A percentile compares a stretch with the other conserved stretches of the same genome.
These are phyloP conservation scores for Thamnidium elegans DNA, from an alignment of 192 early-diverging fungal species.

Conservation along the genomic window DNA sequence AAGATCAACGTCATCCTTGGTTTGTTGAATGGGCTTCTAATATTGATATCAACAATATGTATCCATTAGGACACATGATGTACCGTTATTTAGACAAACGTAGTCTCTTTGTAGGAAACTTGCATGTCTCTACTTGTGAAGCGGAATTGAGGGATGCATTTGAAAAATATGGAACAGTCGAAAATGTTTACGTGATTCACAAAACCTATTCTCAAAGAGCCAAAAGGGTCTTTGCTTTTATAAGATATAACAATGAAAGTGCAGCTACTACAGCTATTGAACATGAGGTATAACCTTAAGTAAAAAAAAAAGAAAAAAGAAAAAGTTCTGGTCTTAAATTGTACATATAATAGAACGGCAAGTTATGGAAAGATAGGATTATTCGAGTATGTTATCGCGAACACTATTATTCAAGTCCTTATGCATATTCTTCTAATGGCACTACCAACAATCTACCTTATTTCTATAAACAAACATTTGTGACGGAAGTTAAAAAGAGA, in stretches of 20 bases:
- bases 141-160: slow-evolving; percentile 51
- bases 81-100: slow-evolving; percentile 41
- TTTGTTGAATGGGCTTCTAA: slow-evolving; percentile 65
- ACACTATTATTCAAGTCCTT: not conserved
- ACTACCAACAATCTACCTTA: no score
- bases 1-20: slow-evolving; percentile 31
- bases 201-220: slow-evolving; percentile 20
- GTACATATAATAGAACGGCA: not conserved
- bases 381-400: slow-evolving; percentile 6
- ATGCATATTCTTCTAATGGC: no score
- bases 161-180: slow-evolving; percentile 53
- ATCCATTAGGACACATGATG: not conserved
- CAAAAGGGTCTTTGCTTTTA: slow-evolving; percentile 63
- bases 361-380: not conserved
- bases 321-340: no score
- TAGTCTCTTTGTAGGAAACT: slow-evolving; percentile 64
- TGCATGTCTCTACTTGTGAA: slow-evolving; percentile 45
- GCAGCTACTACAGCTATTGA: slow-evolving; percentile 50
- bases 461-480: no score
- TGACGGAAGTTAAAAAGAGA: no score
- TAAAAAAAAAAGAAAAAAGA: no score
- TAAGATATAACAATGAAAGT: slow-evolving; percentile 51
- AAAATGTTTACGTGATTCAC: slow-evolving; percentile 44
- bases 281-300: slow-evolving; percentile 50
- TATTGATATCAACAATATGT: slow-evolving; percentile 6